Evolutionary conservation across 495 filamentous ascomycete genomes (phyloP).

Genomic region (Daldinia concentrica): DNA sequence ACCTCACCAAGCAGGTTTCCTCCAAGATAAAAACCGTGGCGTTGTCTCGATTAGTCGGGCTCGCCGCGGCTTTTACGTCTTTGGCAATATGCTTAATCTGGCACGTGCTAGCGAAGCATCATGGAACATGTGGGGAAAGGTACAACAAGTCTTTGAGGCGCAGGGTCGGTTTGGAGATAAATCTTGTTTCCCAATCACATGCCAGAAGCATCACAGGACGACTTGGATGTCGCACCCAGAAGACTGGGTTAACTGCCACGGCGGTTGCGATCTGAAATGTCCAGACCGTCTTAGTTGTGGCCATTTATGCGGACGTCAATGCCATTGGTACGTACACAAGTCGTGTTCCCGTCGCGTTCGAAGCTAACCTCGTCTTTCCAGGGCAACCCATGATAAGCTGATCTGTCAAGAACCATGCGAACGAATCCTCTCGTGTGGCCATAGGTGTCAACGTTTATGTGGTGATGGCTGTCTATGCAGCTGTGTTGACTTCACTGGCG

Average conservation of each 20-base stretch:
- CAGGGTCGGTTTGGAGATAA: constrained; percentile 39
- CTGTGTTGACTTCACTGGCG: constrained; percentile 46
- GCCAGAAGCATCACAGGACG: constrained; percentile 49
- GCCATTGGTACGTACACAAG: constrained; percentile 50
- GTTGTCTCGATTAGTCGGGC: constrained; percentile 92
- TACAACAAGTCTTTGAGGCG: constrained; percentile 46
- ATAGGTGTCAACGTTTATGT: constrained; percentile 59
- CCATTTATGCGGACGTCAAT: constrained; percentile 55
- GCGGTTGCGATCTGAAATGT: constrained; percentile 68
- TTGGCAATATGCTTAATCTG: constrained; percentile 76
- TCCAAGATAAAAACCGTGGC: constrained; percentile 77
- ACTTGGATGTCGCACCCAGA: constrained; percentile 55
- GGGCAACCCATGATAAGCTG: constrained; percentile 66
- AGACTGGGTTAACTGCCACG: constrained; percentile 63
- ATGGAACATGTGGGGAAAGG: constrained; percentile 52
- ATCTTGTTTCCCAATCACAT: constrained; percentile 52
- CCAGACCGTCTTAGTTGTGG: constrained; percentile 53
- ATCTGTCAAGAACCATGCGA: constrained; percentile 73
- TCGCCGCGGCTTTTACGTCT: constrained; percentile 84
- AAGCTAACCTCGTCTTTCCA: constrained; percentile 54
- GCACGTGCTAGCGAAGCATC: constrained; percentile 46
- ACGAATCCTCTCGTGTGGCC: constrained; percentile 68
- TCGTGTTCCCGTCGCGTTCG: constrained; percentile 2
- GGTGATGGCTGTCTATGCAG: constrained; percentile 51
- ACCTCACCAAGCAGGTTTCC: constrained; percentile 64